Conservation (phyloP, 108 stramenopile species). For the Fragilariopsis cylindrus region DNA sequence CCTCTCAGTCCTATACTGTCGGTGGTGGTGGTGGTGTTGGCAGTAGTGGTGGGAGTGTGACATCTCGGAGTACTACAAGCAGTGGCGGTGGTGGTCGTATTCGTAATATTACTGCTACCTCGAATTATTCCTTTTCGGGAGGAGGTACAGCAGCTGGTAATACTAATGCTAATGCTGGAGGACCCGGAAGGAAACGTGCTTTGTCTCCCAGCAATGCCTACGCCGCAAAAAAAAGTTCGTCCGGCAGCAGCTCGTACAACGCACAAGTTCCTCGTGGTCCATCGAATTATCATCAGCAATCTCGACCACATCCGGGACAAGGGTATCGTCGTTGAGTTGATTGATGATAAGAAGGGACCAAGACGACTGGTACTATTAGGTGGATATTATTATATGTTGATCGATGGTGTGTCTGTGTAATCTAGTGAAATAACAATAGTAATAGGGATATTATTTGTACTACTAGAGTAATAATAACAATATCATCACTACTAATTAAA, state of each 20-base stretch:
- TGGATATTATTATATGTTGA: no score
- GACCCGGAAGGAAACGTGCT: neutral
- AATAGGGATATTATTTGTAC: no score
- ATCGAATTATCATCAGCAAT: neutral
- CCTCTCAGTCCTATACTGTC: neutral
- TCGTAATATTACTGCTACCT: neutral
- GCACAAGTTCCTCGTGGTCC: neutral
- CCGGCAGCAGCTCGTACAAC: neutral
- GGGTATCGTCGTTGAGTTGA: neutral
- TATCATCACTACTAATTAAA: no score
- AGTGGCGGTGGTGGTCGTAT: neutral
- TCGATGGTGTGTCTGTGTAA: no score
- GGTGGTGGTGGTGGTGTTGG: no score
- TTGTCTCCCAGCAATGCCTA: slow-evolving; percentile 11
- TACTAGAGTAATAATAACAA: no score
- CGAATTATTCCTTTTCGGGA: slow-evolving; percentile 10
- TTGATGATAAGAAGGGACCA: no score
- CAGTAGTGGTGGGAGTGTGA: slow-evolving; percentile 7
- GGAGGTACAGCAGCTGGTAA: neutral
- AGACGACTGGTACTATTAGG: no score
- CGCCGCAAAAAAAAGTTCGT: neutral
- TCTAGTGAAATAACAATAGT: no score
- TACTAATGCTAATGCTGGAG: neutral
- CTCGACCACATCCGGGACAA: neutral
- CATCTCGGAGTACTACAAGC: neutral